Base-by-base conservation (phyloP, 2,329 filamentous ascomycete species). In the Piedraia hortae region DNA sequence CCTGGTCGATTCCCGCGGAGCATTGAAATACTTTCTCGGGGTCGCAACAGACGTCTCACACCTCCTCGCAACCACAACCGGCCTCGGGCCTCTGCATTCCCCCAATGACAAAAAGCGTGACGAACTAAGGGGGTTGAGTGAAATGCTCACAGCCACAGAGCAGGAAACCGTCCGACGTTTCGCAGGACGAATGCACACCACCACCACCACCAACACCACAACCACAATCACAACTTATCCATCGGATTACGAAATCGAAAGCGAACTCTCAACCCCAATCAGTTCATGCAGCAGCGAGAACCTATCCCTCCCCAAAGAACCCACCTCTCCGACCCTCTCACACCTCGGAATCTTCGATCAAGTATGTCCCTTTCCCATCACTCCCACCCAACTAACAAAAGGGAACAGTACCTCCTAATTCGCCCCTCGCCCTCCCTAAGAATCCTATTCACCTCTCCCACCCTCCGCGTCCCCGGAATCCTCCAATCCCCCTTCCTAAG, bases 1-100 rank as follows among this genome's bases (percentile, higher is more conserved):
- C 0, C 46, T 77, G 0, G 59, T 64, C 30, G 70, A 77, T 35
- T 68, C 59, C 19, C 55, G 59, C 10, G 70, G 70, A 2, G 50
- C 52, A 0, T 53, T 71, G 1, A 56, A 68, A 13, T 77, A 75
- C 38, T 64, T 62, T 34, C 61, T 77, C 24, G 70, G 70, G 12
- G 68, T 68, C 0, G 68, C 75, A 37, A 60, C 75, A 13, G 70
- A 75, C 29, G 54, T 75, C 4, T 69, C 62, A 1, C 64, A 65
- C 3, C 50, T 75, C 1, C 61, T 63, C 10, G 69, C 66, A 34
- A 62, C 71, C 19, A 61, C 56, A 28, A 54, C 59, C 1, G 66
- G 67, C 10, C 54, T 75, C 18, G 35, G 39, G 5, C 27, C 32
- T 5, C 33, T 43, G 2, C 34, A 46, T 3, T 38, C 41, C 3